phyloP scores from a whole-genome alignment of 257 asterid genomes.

The Forsythia viridissima region DNA sequence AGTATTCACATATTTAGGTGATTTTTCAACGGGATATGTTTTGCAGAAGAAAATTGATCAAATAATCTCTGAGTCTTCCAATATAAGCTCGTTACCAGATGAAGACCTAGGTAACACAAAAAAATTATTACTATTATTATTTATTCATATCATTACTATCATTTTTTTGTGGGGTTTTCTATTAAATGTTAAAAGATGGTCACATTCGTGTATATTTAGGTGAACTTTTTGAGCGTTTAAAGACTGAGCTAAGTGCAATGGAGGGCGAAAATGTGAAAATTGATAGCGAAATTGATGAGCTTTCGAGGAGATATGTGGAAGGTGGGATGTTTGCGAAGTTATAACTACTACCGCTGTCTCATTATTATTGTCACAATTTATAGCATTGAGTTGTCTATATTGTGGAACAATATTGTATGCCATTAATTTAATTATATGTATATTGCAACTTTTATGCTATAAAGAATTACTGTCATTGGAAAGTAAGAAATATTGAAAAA shows the following conservation, averaged over 20 bases:
- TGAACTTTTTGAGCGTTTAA: slow-evolving; percentile 51
- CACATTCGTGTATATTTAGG: slow-evolving; percentile 36
- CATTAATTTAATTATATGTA: neutral
- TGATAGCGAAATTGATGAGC: slow-evolving; percentile 55
- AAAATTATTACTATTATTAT: neutral
- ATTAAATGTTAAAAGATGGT: neutral
- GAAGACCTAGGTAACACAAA: slow-evolving; percentile 54
- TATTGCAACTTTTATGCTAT: neutral
- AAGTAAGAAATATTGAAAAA: neutral
- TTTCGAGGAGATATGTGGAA: slow-evolving; percentile 44
- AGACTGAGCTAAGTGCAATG: slow-evolving; percentile 51
- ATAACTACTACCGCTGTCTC: neutral
- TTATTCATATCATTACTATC: neutral
- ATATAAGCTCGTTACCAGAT: slow-evolving; percentile 38
- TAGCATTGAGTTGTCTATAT: neutral
- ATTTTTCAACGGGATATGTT: neutral
- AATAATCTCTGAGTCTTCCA: slow-evolving; percentile 39
- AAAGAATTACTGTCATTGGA: neutral
- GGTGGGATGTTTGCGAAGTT: slow-evolving; percentile 40
- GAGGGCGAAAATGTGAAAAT: slow-evolving; percentile 53
- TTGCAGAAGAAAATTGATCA: slow-evolving; percentile 53
- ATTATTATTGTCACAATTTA: neutral
- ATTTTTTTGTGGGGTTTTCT: neutral
- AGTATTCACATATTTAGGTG: slow-evolving; percentile 8
- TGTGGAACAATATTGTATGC: neutral